Evolutionary conservation across 1,139 yeast genomes (phyloP).

Genomic region (Pichia sp.): DNA sequence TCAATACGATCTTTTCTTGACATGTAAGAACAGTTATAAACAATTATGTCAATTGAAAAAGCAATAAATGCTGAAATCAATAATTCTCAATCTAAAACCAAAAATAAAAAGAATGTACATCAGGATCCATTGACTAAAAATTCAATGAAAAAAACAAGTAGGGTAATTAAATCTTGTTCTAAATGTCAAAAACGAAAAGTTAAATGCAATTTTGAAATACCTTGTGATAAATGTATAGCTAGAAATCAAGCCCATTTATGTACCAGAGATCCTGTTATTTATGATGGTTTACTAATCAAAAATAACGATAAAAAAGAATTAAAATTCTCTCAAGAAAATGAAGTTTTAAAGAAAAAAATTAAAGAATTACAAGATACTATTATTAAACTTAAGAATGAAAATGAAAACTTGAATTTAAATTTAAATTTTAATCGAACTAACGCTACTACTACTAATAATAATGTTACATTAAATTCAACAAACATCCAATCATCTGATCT

Average conservation of each 20-base stretch:
- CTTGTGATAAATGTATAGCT: constrained; percentile 31
- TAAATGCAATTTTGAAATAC: constrained; percentile 32
- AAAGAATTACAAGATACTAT: constrained; percentile 24
- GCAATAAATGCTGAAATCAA: too few species aligned
- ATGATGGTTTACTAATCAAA: constrained; percentile 26
- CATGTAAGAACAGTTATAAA: too few species aligned
- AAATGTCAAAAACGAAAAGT: constrained; percentile 30
- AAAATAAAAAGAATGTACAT: neutral
- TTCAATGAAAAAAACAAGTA: constrained; percentile 21
- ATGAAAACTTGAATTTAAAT: neutral
- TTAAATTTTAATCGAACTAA: too few species aligned
- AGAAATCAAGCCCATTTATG: constrained; percentile 28
- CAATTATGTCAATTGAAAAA: too few species aligned
- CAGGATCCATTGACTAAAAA: too few species aligned
- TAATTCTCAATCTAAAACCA: too few species aligned
- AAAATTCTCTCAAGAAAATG: constrained; percentile 26
- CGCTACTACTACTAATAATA: neutral
- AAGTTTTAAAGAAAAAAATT: constrained; percentile 24
- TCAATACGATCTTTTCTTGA: too few species aligned
- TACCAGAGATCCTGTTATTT: constrained; percentile 26
- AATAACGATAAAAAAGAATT: constrained; percentile 20
- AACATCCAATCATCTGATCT: too few species aligned
- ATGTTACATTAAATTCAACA: neutral
- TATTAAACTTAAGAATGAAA: constrained; percentile 14
- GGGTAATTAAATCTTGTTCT: constrained; percentile 29